A percentile compares a stretch with the other conserved stretches of the same genome.
Evolutionary conservation across 345 rosid genomes (phyloP).

Genomic region (Moricandia moricandioides): DNA sequence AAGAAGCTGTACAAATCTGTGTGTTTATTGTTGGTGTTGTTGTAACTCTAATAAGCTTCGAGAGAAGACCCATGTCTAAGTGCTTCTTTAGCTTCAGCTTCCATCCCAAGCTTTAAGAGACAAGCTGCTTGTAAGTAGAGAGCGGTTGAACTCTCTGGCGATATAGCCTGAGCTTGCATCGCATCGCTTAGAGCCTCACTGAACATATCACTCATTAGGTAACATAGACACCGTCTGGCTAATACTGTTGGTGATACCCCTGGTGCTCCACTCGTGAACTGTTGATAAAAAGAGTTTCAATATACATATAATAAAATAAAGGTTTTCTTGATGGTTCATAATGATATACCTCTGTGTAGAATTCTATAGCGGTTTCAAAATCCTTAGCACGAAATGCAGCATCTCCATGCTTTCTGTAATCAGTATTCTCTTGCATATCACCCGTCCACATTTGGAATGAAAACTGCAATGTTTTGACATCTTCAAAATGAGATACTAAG

Average conservation of each 20-base stretch:
- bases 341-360: slow-evolving; percentile 63
- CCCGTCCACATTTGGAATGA: slow-evolving; percentile 99
- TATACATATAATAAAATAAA: neutral
- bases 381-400: slow-evolving; percentile 86
- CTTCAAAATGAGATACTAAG: neutral
- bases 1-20: slow-evolving; percentile 44
- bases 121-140: slow-evolving; percentile 84
- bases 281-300: neutral
- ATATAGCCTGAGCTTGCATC: slow-evolving; percentile 75
- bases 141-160: slow-evolving; percentile 84
- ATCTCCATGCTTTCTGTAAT: slow-evolving; percentile 90
- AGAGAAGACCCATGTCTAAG: slow-evolving; percentile 73
- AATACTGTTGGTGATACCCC: slow-evolving; percentile 87
- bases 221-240: slow-evolving; percentile 81
- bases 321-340: slow-evolving; percentile 2
- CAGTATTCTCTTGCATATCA: slow-evolving; percentile 89
- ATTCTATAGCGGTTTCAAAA: slow-evolving; percentile 66
- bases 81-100: slow-evolving; percentile 76
- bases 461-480: slow-evolving; percentile 44
- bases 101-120: slow-evolving; percentile 85
- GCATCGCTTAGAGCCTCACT: slow-evolving; percentile 89
- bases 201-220: slow-evolving; percentile 69
- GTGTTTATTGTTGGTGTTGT: neutral
- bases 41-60: slow-evolving; percentile 52
- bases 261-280: slow-evolving; percentile 88